Conservation (phyloP, 768 basidiomycete species). For the Mycena amicta region DNA sequence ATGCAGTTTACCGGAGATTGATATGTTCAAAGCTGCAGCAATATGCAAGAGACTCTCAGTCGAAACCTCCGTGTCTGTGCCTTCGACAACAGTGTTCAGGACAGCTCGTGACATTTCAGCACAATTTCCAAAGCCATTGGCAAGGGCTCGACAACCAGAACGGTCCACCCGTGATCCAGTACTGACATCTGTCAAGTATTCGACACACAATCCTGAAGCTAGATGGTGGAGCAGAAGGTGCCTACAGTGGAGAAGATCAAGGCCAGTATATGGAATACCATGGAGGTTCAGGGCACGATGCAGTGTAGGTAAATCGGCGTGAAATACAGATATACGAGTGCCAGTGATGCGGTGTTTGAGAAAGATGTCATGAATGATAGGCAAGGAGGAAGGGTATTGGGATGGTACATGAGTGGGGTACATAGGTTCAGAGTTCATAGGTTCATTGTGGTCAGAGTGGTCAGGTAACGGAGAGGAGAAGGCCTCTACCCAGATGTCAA, state of each 20-base stretch:
- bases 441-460: no score
- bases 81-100: background rate
- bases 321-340: background rate
- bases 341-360: background rate
- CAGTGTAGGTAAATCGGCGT: background rate
- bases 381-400: background rate
- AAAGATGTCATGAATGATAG: background rate
- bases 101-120: background rate
- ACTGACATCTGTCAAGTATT: background rate
- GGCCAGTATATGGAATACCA: background rate
- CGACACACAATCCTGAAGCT: background rate
- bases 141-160: background rate
- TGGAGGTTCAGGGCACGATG: background rate
- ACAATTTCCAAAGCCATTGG: background rate
- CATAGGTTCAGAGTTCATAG: no score
- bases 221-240: background rate
- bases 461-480: no score
- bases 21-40: background rate
- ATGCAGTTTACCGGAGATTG: background rate
- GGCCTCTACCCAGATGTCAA: no score
- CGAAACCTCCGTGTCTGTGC: background rate
- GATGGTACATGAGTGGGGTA: no score
- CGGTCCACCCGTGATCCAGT: background rate
- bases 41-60: slow-evolving; percentile 3
- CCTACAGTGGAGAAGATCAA: background rate